Evolutionary conservation across 225 moss, liverwort and hornwort genomes (phyloP).

Genomic region (Takakia lepidozioides): DNA sequence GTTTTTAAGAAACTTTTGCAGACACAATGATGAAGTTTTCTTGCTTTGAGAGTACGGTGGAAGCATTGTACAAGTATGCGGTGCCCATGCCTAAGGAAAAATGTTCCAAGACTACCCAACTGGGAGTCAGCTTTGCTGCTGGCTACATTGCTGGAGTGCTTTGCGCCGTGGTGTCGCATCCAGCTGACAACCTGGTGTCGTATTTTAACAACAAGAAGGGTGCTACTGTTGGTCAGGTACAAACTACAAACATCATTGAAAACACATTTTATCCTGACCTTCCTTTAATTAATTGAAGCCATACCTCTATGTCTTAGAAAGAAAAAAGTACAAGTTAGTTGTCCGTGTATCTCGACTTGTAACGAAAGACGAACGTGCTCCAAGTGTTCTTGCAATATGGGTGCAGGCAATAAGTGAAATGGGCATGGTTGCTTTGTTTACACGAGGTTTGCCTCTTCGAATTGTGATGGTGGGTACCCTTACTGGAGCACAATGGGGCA

Average conservation of each 20-base stretch:
- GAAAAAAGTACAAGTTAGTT: no score
- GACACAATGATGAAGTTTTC: conserved; percentile 98
- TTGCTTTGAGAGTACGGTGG: conserved; percentile 76
- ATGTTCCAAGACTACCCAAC: conserved; percentile 65
- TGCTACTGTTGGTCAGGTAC: conserved; percentile 57
- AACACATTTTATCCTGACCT: no score
- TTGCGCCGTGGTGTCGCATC: conserved; percentile 87
- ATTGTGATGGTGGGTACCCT: conserved; percentile 92
- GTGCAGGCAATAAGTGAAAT: conserved; percentile 55
- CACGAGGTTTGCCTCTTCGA: conserved; percentile 71
- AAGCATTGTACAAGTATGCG: conserved; percentile 64
- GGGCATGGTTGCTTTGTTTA: conserved; percentile 62
- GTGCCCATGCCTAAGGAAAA: conserved; percentile 61
- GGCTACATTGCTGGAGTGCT: conserved; percentile 90
- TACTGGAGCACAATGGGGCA: conserved; percentile 92
- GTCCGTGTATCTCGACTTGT: no score
- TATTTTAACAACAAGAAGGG: conserved; percentile 78
- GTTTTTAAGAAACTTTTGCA: conserved; percentile 4
- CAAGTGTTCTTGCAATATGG: neutral
- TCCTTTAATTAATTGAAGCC: no score
- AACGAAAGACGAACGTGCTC: no score
- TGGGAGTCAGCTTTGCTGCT: conserved; percentile 77
- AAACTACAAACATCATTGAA: neutral
- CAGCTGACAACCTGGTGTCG: conserved; percentile 91
- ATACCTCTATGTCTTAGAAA: no score